Percentiles rank a stretch among this genome's conserved stretches.
These are phyloP conservation scores for Sporothrix variecibatus DNA, from an alignment of 2,329 filamentous ascomycete genomes.

Conservation along the genomic window DNA sequence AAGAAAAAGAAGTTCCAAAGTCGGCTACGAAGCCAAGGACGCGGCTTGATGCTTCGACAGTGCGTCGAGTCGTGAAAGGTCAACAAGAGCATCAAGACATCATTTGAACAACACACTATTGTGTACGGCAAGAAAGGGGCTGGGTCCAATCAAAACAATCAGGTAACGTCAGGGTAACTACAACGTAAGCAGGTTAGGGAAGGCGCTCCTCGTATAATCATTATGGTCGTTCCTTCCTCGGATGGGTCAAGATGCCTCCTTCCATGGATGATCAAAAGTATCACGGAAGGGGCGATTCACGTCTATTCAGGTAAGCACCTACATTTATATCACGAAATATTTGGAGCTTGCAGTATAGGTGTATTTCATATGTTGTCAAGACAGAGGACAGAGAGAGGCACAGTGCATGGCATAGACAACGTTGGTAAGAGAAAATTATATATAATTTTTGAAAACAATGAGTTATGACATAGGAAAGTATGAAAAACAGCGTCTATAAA, in stretches of 20 bases:
- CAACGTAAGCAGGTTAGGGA: no score
- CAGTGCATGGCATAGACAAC: neutral
- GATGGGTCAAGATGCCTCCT: neutral
- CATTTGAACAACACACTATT: no score
- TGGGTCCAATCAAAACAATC: neutral
- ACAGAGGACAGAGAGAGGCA: neutral
- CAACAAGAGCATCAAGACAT: neutral
- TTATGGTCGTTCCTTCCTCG: neutral
- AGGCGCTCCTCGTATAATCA: no score
- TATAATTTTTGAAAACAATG: neutral
- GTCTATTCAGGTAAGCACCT: neutral
- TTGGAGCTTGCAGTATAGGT: no score
- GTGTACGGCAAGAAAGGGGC: neutral
- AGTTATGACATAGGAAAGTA: neutral
- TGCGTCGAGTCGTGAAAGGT: neutral
- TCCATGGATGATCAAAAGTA: neutral
- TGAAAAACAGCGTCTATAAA: slow-evolving; percentile 1
- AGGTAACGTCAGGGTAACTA: neutral
- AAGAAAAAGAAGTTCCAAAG: no score
- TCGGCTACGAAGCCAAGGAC: neutral
- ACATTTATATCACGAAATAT: no score
- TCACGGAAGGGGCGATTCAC: neutral
- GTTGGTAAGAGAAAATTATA: neutral
- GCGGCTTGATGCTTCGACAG: neutral
- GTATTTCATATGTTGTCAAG: no score